Evolutionary conservation across 1,284 basidiomycete species (phyloP).

Genomic region (Takashimella tepidaria): DNA sequence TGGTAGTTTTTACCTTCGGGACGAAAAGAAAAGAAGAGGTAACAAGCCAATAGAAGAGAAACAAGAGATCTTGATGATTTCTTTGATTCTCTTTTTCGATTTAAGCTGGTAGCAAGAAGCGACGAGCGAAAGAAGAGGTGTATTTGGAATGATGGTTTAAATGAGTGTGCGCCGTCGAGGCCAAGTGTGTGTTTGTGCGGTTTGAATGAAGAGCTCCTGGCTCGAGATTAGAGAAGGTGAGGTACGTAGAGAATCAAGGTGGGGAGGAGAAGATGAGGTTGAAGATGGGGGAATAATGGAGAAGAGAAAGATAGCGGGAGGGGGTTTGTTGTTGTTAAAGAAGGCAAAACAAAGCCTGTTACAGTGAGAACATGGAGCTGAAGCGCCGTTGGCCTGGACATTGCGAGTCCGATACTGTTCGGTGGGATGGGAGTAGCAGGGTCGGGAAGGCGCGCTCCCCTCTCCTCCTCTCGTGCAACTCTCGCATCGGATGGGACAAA

Average conservation of each 20-base stretch:
- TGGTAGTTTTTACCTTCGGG: too few relatives aligned
- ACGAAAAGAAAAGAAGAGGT: too few relatives aligned
- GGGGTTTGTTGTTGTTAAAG: not conserved
- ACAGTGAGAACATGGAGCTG: too few relatives aligned
- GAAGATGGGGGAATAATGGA: slow-evolving; percentile 2
- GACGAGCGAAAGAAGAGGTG: too few relatives aligned
- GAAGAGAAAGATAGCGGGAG: not conserved
- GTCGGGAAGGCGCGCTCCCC: not conserved
- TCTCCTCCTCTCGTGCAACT: not conserved
- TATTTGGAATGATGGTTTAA: too few relatives aligned
- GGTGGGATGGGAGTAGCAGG: too few relatives aligned
- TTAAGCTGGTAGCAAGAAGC: too few relatives aligned
- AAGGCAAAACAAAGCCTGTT: too few relatives aligned
- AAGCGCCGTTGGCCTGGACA: too few relatives aligned
- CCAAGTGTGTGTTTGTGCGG: too few relatives aligned
- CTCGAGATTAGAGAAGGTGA: slow-evolving; percentile 11
- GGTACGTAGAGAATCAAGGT: not conserved
- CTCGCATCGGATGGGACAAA: not conserved
- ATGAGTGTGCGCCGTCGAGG: slow-evolving; percentile 35
- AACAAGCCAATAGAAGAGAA: too few relatives aligned
- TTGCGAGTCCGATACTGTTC: too few relatives aligned
- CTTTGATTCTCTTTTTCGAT: not conserved
- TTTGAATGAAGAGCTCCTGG: slow-evolving; percentile 29
- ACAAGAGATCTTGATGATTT: not conserved
- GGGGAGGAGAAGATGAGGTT: slow-evolving; percentile 6